Evolutionary conservation across 2,329 filamentous ascomycete genomes (phyloP), one percentile per base, ranked within the genome.

Genomic region (Ophiostoma angusticollis): DNA sequence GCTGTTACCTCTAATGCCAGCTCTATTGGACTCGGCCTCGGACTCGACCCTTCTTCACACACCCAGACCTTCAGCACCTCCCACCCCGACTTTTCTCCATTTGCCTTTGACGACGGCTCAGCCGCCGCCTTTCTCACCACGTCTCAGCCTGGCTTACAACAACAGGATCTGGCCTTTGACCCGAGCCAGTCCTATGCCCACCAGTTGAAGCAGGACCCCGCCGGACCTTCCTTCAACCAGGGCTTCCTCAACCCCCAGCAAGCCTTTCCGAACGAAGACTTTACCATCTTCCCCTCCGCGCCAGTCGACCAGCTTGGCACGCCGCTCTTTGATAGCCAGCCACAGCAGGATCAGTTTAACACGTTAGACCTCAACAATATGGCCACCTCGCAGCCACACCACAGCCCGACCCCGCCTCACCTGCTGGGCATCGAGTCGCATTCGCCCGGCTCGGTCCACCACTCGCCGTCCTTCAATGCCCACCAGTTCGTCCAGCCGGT

Each of bases 221-320:
- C 11, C 33, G 22, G 19, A 28, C 17, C 33, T 18, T 16, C 36
- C n/a, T 48, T 42, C 37, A 29, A 28, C 31, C 62, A 67, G 47
- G 56, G 57, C 41, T 58, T 66, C 47, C 53, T 78, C 30, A 61
- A 65, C 30, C 55, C 68, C 14, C 69, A 65, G 17, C 45, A 40
- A 14, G 31, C 40, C 46, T 70, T 74, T 45, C 61, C 60, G 53
- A 61, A 64, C 51, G 61, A 60, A 44, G 75, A 82, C 58, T 80
- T 79, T 54, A 72, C 74, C 35, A 65, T 82, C 50, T 84, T 81
- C 51, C 70, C 76, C 4, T 55, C 66, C 8, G 60, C 66, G 35
- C 63, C 67, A 35, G 62, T 65, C 45, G 69, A 75, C 45, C 72
- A 74, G 51, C 74, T 78, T 52, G 73, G 73, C 50, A 59, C 73